Conservation (phyloP, 345 rosid genomes). For the Luvunga scandens region DNA sequence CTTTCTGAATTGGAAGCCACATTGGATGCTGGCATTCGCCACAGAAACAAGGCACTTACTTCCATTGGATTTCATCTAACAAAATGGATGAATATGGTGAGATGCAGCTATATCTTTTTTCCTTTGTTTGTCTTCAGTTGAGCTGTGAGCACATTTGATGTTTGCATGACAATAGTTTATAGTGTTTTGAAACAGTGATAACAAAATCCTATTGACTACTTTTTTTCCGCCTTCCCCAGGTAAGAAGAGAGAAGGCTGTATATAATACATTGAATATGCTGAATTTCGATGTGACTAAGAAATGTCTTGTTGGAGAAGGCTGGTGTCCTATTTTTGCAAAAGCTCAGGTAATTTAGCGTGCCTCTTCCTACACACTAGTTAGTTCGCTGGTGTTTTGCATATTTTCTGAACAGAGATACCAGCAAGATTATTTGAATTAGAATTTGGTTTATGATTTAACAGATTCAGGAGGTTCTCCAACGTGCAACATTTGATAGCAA, state of each 20-base stretch:
- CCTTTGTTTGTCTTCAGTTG: background rate
- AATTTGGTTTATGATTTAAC: constrained; percentile 26
- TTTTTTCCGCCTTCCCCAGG: constrained; percentile 34
- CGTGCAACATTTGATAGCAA: constrained; percentile 92
- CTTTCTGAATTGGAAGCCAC: constrained; percentile 96
- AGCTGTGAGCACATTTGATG: background rate
- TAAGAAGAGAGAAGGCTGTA: constrained; percentile 85
- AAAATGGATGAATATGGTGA: constrained; percentile 83
- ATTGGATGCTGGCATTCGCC: constrained; percentile 81
- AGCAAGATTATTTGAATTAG: constrained; percentile 17
- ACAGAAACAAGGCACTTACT: constrained; percentile 67
- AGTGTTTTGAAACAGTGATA: constrained; percentile 6
- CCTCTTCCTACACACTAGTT: background rate
- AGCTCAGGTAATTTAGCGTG: constrained; percentile 52
- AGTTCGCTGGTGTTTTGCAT: constrained; percentile 3
- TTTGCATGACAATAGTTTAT: background rate
- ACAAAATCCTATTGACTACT: background rate
- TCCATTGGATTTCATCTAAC: constrained; percentile 67
- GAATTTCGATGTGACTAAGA: constrained; percentile 95
- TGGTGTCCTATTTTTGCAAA: constrained; percentile 97
- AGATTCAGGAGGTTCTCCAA: constrained; percentile 91
- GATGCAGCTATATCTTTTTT: constrained; percentile 10
- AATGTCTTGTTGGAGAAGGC: constrained; percentile 97
- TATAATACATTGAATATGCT: constrained; percentile 91
- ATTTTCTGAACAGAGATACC: constrained; percentile 12